A percentile compares a stretch with the other conserved stretches of the same genome.
Evolutionary conservation across 2,329 filamentous ascomycete species (phyloP).

Genomic region (Claviceps purpurea): DNA sequence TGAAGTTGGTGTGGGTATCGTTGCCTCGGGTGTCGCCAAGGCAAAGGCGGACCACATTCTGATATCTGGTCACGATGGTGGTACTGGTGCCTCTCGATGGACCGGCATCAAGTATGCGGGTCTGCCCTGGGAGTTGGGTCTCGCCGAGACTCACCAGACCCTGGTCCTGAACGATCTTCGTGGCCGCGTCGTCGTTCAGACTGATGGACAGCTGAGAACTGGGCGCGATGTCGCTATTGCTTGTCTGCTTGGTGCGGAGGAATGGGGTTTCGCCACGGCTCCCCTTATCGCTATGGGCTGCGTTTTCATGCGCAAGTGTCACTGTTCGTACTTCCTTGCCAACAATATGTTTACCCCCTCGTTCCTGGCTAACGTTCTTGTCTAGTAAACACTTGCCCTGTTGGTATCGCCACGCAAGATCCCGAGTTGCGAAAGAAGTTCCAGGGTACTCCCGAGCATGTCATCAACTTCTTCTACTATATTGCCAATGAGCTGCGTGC

Average conservation of each 20-base stretch:
- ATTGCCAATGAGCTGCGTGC: conserved; percentile 89
- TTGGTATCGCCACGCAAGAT: conserved; percentile 91
- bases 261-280: conserved; percentile 92
- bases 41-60: conserved; percentile 94
- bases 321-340: conserved; percentile 13
- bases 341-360: no score
- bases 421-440: conserved; percentile 93
- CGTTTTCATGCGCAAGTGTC: conserved; percentile 82
- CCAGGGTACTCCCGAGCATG: conserved; percentile 81
- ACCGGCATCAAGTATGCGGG: conserved; percentile 98
- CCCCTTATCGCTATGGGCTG: conserved; percentile 95
- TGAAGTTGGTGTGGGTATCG: conserved; percentile 93
- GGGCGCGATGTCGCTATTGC: conserved; percentile 90
- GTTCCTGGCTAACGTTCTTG: not conserved
- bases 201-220: conserved; percentile 85
- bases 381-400: conserved; percentile 60
- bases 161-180: conserved; percentile 89
- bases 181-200: conserved; percentile 91
- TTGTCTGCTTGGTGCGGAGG: conserved; percentile 90
- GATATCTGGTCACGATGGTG: conserved; percentile 93
- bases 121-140: conserved; percentile 90
- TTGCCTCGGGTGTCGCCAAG: conserved; percentile 93
- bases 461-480: conserved; percentile 99
- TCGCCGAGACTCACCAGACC: conserved; percentile 94
- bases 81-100: conserved; percentile 92